phyloP scores from a whole-genome alignment of 2,329 filamentous ascomycete species.

The Apiospora pterosperma region DNA sequence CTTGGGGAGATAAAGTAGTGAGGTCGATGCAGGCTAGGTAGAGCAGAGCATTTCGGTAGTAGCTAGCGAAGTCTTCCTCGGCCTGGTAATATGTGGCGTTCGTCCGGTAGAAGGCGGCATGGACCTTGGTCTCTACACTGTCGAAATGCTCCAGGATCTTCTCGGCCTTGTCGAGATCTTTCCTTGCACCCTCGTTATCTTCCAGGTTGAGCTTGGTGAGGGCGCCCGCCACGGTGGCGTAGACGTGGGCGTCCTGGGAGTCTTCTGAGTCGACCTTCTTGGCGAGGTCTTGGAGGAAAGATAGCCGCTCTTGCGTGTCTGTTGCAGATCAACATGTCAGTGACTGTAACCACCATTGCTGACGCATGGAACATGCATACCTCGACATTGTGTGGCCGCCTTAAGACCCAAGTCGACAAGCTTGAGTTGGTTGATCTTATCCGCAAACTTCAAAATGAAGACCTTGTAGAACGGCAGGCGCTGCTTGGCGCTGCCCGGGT shows the following conservation, averaged over 20 bases:
- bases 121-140: constrained; percentile 90
- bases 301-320: constrained; percentile 85
- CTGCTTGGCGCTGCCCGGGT: constrained; percentile 76
- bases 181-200: constrained; percentile 77
- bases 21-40: constrained; percentile 96
- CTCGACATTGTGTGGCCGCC: constrained; percentile 79
- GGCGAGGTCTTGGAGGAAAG: constrained; percentile 79
- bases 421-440: constrained; percentile 99
- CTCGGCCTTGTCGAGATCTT: constrained; percentile 84
- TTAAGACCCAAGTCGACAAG: constrained; percentile 87
- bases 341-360: not conserved
- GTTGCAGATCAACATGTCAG: constrained; percentile 6
- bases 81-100: constrained; percentile 94
- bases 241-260: constrained; percentile 94
- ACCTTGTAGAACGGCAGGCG: constrained; percentile 88
- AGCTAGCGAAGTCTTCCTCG: constrained; percentile 89
- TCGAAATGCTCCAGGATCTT: constrained; percentile 88
- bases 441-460: constrained; percentile 93
- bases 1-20: constrained; percentile 65
- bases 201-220: constrained; percentile 78
- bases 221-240: constrained; percentile 86
- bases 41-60: constrained; percentile 95
- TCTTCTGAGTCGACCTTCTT: constrained; percentile 88
- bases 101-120: constrained; percentile 93
- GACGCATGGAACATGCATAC: constrained; percentile 38